Evolutionary conservation across 805 yeast species (phyloP).

Genomic region (Cyberlindnera japonica): DNA sequence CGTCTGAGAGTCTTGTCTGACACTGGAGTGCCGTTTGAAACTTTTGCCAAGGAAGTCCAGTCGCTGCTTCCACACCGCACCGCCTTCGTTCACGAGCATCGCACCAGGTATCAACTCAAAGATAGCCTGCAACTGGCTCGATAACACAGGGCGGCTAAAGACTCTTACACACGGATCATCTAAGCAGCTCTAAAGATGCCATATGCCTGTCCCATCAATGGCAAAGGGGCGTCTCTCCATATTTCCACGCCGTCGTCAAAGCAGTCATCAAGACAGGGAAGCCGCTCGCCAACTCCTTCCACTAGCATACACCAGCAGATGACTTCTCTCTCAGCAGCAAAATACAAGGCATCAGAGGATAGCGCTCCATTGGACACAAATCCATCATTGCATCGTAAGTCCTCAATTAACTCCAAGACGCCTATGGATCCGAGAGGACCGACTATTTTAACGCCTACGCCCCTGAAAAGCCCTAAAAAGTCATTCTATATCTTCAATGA

Average conservation of each 20-base stretch:
- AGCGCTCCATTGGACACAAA: neutral
- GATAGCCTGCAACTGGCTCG: neutral
- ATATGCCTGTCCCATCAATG: constrained; percentile 28
- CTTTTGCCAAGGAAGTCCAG: no score
- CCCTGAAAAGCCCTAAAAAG: constrained; percentile 11
- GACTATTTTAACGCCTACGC: constrained; percentile 3
- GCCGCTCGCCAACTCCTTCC: constrained; percentile 1
- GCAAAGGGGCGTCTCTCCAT: constrained; percentile 16
- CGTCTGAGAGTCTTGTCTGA: no score
- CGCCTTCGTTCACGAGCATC: neutral
- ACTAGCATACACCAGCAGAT: constrained; percentile 1
- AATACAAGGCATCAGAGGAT: neutral
- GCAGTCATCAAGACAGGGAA: constrained; percentile 4
- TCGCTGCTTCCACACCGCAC: neutral
- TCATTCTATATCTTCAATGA: constrained; percentile 20
- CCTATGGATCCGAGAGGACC: neutral
- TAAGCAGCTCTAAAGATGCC: constrained; percentile 18
- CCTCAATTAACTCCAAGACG: no score
- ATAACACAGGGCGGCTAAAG: neutral
- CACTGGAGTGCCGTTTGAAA: no score
- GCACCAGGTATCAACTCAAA: neutral
- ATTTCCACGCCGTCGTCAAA: constrained; percentile 10
- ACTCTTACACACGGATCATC: neutral
- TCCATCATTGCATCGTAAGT: no score
- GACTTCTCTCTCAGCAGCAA: neutral